Percentiles rank a stretch among this genome's conserved stretches.
Evolutionary conservation across 805 yeast genomes (phyloP).

Genomic region (Ogataea thermomethanolica): DNA sequence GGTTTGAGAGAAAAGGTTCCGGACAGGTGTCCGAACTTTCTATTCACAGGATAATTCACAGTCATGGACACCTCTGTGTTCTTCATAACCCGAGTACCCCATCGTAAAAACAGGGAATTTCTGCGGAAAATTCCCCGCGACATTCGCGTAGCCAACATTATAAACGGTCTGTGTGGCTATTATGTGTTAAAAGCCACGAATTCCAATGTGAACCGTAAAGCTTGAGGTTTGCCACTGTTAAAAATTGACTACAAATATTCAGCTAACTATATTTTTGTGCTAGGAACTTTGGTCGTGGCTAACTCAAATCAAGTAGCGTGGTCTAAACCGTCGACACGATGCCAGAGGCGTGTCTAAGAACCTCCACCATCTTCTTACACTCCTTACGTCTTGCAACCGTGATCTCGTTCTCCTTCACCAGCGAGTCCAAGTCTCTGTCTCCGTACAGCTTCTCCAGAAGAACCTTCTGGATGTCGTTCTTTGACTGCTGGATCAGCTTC

Average conservation of each 20-base stretch:
- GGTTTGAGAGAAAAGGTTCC: not conserved
- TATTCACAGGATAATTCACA: not conserved
- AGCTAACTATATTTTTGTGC: slow-evolving; percentile 3
- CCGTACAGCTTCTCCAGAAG: slow-evolving; percentile 83
- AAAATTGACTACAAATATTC: not conserved
- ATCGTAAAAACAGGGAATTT: slow-evolving; percentile 1
- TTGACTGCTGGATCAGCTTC: slow-evolving; percentile 79
- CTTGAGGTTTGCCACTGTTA: slow-evolving; percentile 4
- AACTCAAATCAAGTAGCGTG: not conserved
- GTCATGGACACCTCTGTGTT: not conserved
- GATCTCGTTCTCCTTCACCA: slow-evolving; percentile 87
- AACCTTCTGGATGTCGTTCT: slow-evolving; percentile 86
- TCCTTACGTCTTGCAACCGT: slow-evolving; percentile 94
- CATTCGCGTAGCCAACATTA: slow-evolving; percentile 1
- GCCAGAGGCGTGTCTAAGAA: slow-evolving; percentile 82
- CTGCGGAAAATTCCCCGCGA: not conserved
- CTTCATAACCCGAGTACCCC: not conserved
- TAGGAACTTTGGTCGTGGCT: slow-evolving; percentile 4
- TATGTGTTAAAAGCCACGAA: not conserved
- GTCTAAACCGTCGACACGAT: slow-evolving; percentile 72
- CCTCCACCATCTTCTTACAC: slow-evolving; percentile 92
- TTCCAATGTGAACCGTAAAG: not conserved
- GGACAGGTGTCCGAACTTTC: not conserved
- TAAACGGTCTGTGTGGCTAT: slow-evolving; percentile 1
- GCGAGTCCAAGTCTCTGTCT: slow-evolving; percentile 63